Conservation (phyloP, 768 basidiomycete species). For the Tulasnella sp. region DNA sequence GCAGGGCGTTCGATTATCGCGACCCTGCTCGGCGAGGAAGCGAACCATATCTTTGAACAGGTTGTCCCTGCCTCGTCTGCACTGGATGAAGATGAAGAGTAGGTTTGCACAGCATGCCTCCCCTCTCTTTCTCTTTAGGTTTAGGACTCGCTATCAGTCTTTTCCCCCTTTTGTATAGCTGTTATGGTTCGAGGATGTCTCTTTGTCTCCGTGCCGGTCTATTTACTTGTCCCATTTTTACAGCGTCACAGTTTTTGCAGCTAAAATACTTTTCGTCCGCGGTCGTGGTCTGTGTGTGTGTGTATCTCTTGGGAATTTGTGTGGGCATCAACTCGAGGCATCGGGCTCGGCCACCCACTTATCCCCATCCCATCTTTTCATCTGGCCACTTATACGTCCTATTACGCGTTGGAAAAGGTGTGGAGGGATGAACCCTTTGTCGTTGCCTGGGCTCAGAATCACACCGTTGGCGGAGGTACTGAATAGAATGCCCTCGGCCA, state of each 20-base stretch:
- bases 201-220: background rate
- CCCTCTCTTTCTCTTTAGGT: background rate
- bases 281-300: background rate
- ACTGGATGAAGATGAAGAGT: background rate
- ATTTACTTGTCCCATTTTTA: slow-evolving; percentile 8
- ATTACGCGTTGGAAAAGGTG: slow-evolving; percentile 64
- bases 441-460: slow-evolving; percentile 75
- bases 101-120: background rate
- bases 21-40: slow-evolving; percentile 53
- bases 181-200: background rate
- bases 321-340: background rate
- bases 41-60: slow-evolving; percentile 21
- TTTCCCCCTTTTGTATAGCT: background rate
- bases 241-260: background rate
- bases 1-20: slow-evolving; percentile 84
- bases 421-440: slow-evolving; percentile 54
- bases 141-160: background rate
- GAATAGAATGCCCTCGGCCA: slow-evolving; percentile 63
- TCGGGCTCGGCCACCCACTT: slow-evolving; percentile 17
- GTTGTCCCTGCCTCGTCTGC: background rate
- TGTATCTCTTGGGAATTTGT: background rate
- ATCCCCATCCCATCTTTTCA: slow-evolving; percentile 23
- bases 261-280: background rate
- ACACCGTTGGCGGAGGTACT: slow-evolving; percentile 84
- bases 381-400: background rate